Conservation (phyloP, 345 rosid species). For the Sisymbrium altissimum region DNA sequence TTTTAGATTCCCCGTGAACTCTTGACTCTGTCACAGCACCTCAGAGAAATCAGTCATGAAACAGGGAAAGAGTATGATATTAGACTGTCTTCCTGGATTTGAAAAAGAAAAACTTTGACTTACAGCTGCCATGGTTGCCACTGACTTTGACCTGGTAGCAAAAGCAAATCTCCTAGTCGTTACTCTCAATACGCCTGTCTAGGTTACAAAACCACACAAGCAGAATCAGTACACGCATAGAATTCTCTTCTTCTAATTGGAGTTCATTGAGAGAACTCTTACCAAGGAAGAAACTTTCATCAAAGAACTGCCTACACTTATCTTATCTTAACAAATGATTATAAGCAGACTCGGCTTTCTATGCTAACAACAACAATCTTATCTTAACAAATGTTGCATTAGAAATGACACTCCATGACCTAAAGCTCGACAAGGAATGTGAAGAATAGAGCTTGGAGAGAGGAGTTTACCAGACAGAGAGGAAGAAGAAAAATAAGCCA, state of each 20-base stretch:
- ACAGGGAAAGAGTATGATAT: not conserved
- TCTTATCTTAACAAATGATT: no score
- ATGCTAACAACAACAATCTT: not conserved
- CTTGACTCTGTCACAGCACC: slow-evolving; percentile 46
- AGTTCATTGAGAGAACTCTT: not conserved
- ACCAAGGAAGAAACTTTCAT: slow-evolving; percentile 1
- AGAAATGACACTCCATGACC: not conserved
- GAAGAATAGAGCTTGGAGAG: not conserved
- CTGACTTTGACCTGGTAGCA: slow-evolving; percentile 30
- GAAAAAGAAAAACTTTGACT: slow-evolving; percentile 24
- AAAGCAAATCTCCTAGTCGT: slow-evolving; percentile 45
- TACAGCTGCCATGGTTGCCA: slow-evolving; percentile 66
- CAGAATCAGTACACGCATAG: slow-evolving; percentile 23
- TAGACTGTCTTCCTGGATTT: not conserved
- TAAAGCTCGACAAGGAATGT: not conserved
- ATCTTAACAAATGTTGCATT: not conserved
- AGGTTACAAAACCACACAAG: slow-evolving; percentile 40
- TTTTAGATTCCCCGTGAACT: slow-evolving; percentile 56
- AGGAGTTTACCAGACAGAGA: slow-evolving; percentile 45
- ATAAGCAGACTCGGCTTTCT: no score
- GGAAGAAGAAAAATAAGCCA: slow-evolving; percentile 5
- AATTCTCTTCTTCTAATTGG: not conserved
- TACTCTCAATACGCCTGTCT: slow-evolving; percentile 63
- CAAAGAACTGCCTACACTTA: no score
- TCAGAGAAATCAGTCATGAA: not conserved